phyloP scores from a whole-genome alignment of 805 yeast species.

The Sugiyamaella smithiae region DNA sequence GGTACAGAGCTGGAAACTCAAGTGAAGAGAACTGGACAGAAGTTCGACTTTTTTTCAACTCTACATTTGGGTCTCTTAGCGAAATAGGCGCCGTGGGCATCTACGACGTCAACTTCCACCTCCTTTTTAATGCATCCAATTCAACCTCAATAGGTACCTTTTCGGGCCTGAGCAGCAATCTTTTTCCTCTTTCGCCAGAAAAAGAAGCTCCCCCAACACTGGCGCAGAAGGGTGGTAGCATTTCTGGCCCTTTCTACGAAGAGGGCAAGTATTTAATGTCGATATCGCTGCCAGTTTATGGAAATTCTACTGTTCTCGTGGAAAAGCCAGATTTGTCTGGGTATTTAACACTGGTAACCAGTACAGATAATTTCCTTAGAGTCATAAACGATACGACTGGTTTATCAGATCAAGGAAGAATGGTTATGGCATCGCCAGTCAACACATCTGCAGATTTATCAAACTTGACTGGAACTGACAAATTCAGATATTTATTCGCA shows the following conservation, averaged over 20 bases:
- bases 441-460: slow-evolving; percentile 18
- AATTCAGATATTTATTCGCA: slow-evolving; percentile 23
- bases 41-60: slow-evolving; percentile 50
- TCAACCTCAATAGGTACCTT: slow-evolving; percentile 28
- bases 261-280: slow-evolving; percentile 55
- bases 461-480: slow-evolving; percentile 20
- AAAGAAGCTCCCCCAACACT: slow-evolving; percentile 45
- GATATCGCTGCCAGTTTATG: slow-evolving; percentile 70
- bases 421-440: slow-evolving; percentile 24
- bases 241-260: slow-evolving; percentile 65
- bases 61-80: slow-evolving; percentile 62
- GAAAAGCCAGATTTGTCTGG: slow-evolving; percentile 63
- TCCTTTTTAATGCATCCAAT: slow-evolving; percentile 37
- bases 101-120: slow-evolving; percentile 57
- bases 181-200: slow-evolving; percentile 51
- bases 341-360: slow-evolving; percentile 58
- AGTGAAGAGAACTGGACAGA: slow-evolving; percentile 47
- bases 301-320: slow-evolving; percentile 67
- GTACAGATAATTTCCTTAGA: slow-evolving; percentile 43
- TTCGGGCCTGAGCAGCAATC: slow-evolving; percentile 35
- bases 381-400: slow-evolving; percentile 44
- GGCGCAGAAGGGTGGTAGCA: slow-evolving; percentile 43
- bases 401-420: slow-evolving; percentile 32
- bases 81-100: slow-evolving; percentile 53
- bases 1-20: slow-evolving; percentile 70